Evolutionary conservation across 768 basidiomycete genomes (phyloP).

Genomic region (Mycena amicta): DNA sequence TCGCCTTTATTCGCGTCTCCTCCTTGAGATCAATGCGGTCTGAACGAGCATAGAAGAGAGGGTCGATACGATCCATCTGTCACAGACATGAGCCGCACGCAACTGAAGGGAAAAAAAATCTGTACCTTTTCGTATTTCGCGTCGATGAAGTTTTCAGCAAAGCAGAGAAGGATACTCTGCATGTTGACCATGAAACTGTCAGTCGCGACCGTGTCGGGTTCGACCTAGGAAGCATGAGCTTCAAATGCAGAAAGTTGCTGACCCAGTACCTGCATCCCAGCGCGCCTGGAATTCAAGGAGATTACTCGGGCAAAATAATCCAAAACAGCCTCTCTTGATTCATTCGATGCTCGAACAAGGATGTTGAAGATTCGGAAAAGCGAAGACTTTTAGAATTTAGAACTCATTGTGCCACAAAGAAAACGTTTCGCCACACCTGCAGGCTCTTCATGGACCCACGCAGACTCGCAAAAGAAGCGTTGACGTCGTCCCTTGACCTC

Average conservation of each 20-base stretch:
- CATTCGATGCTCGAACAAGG: slow-evolving; percentile 81
- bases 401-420: neutral
- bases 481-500: slow-evolving; percentile 70
- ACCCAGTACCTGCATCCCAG: slow-evolving; percentile 79
- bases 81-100: neutral
- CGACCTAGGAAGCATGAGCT: slow-evolving; percentile 53
- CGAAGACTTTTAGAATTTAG: slow-evolving; percentile 42
- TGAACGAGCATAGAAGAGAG: slow-evolving; percentile 75
- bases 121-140: slow-evolving; percentile 86
- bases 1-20: slow-evolving; percentile 93
- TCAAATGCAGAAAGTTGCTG: neutral
- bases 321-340: slow-evolving; percentile 79
- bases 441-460: slow-evolving; percentile 84
- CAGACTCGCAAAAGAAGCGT: slow-evolving; percentile 82
- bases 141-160: slow-evolving; percentile 96
- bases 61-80: slow-evolving; percentile 91
- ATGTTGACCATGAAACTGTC: slow-evolving; percentile 95
- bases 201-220: slow-evolving; percentile 80
- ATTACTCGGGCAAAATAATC: slow-evolving; percentile 79
- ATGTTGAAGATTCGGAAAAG: slow-evolving; percentile 88
- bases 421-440: no score
- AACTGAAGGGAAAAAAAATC: no score
- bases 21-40: slow-evolving; percentile 76
- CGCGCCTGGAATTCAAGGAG: slow-evolving; percentile 77
- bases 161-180: slow-evolving; percentile 77